A percentile compares a stretch with the other conserved stretches of the same genome.
Conservation (phyloP, 176 grass and related monocot species). For the Hordeum vulgare region DNA sequence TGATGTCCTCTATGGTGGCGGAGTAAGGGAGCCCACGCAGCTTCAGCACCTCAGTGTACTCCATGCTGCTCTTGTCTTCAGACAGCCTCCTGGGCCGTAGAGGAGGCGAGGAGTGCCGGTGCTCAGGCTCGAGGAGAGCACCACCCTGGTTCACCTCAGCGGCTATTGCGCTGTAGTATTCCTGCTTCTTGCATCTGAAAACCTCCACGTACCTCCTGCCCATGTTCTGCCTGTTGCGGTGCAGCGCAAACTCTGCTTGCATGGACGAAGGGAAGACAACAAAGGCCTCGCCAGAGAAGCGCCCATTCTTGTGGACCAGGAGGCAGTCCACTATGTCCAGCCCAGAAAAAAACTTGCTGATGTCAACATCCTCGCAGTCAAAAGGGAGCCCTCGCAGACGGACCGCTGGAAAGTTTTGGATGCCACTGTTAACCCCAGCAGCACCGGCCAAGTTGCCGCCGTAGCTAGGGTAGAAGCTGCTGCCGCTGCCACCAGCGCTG, state of each 20-base stretch:
- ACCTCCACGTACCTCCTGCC: slow-evolving; percentile 89
- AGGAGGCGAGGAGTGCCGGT: slow-evolving; percentile 43
- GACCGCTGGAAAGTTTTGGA: slow-evolving; percentile 71
- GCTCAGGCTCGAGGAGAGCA: slow-evolving; percentile 34
- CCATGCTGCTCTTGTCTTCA: slow-evolving; percentile 75
- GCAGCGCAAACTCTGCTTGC: slow-evolving; percentile 74
- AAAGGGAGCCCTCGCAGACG: slow-evolving; percentile 82
- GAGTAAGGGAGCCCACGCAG: slow-evolving; percentile 89
- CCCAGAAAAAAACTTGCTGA: slow-evolving; percentile 79
- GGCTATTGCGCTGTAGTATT: slow-evolving; percentile 78
- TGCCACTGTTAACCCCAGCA: slow-evolving; percentile 33
- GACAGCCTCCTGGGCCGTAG: slow-evolving; percentile 32
- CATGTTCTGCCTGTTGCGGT: slow-evolving; percentile 82
- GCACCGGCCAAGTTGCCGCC: slow-evolving; percentile 32
- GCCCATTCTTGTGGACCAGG: slow-evolving; percentile 72
- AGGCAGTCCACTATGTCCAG: slow-evolving; percentile 81
- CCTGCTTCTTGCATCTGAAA: slow-evolving; percentile 90
- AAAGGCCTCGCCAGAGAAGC: slow-evolving; percentile 77
- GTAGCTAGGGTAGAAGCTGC: slow-evolving; percentile 43
- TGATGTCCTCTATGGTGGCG: slow-evolving; percentile 49
- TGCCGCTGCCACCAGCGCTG: slow-evolving; percentile 19
- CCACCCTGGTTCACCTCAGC: slow-evolving; percentile 75
- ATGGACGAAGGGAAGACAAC: slow-evolving; percentile 64
- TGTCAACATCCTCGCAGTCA: slow-evolving; percentile 80
- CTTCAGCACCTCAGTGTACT: slow-evolving; percentile 88